phyloP scores from a whole-genome alignment of 805 yeast genomes.

The Candida multigemmis region DNA sequence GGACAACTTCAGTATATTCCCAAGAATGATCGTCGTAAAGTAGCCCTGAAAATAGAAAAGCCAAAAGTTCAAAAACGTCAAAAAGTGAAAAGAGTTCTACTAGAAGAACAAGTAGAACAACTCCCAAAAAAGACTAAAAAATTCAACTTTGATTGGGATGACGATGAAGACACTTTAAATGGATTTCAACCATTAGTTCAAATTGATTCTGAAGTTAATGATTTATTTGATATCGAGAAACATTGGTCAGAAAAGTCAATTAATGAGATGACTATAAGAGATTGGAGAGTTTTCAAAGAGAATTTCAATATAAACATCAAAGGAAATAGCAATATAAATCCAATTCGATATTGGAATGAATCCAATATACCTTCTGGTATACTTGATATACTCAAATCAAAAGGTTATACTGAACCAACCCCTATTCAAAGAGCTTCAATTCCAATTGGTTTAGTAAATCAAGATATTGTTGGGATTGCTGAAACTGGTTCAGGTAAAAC shows the following conservation, averaged over 20 bases:
- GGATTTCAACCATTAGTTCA: slow-evolving; percentile 30
- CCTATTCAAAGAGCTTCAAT: slow-evolving; percentile 88
- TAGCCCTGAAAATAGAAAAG: slow-evolving; percentile 5
- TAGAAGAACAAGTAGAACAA: not conserved
- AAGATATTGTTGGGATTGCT: slow-evolving; percentile 84
- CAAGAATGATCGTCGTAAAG: slow-evolving; percentile 8
- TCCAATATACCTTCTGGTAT: slow-evolving; percentile 16
- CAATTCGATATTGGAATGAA: slow-evolving; percentile 72
- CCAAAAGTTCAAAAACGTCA: slow-evolving; percentile 1
- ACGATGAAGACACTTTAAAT: slow-evolving; percentile 54
- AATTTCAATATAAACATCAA: slow-evolving; percentile 61
- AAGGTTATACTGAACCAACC: slow-evolving; percentile 60
- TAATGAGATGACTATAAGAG: slow-evolving; percentile 64
- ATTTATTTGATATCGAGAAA: slow-evolving; percentile 6
- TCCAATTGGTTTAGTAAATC: slow-evolving; percentile 50
- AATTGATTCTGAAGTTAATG: slow-evolving; percentile 6
- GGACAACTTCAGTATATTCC: slow-evolving; percentile 13
- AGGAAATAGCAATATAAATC: slow-evolving; percentile 41
- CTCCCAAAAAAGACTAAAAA: slow-evolving; percentile 11
- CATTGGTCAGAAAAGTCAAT: slow-evolving; percentile 68
- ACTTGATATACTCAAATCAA: slow-evolving; percentile 18
- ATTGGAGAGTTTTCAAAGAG: slow-evolving; percentile 83
- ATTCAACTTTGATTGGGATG: slow-evolving; percentile 65
- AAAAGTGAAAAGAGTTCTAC: slow-evolving; percentile 1
- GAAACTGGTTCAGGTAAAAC: slow-evolving; percentile 97